A percentile compares a stretch with the other conserved stretches of the same genome.
These are phyloP conservation scores for Ambrosiella beaveri DNA, from an alignment of 2,329 filamentous ascomycete species.

Conservation along the genomic window DNA sequence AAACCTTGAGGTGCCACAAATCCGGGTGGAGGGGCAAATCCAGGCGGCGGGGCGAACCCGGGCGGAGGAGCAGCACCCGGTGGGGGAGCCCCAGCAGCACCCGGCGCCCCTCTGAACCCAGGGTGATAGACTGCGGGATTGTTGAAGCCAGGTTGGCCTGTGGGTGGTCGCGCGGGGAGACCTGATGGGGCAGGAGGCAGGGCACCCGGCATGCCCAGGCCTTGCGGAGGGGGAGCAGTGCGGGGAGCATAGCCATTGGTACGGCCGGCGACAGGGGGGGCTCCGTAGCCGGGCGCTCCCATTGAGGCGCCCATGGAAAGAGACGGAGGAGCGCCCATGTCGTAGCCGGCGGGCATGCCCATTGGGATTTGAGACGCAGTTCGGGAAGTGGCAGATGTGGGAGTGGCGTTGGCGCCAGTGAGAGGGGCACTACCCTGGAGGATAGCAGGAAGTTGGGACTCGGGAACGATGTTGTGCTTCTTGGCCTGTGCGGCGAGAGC, in stretches of 20 bases:
- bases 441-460: slow-evolving; percentile 57
- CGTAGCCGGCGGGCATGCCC: slow-evolving; percentile 19
- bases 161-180: slow-evolving; percentile 25
- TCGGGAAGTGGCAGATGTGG: slow-evolving; percentile 14
- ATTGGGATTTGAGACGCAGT: slow-evolving; percentile 19
- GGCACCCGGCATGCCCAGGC: slow-evolving; percentile 15
- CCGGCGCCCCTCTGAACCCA: slow-evolving; percentile 23
- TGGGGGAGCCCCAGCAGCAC: slow-evolving; percentile 17
- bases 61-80: slow-evolving; percentile 19
- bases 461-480: slow-evolving; percentile 79
- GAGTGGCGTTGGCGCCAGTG: slow-evolving; percentile 15
- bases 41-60: slow-evolving; percentile 15
- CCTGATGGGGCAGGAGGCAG: slow-evolving; percentile 33
- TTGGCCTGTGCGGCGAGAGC: slow-evolving; percentile 83
- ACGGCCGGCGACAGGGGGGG: neutral
- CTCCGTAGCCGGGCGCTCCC: neutral
- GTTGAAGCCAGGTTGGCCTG: slow-evolving; percentile 24
- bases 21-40: slow-evolving; percentile 25
- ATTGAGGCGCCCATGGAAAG: slow-evolving; percentile 20
- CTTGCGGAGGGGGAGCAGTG: slow-evolving; percentile 12
- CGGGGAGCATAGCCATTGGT: slow-evolving; percentile 1
- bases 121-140: slow-evolving; percentile 33
- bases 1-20: slow-evolving; percentile 29
- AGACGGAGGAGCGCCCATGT: neutral
- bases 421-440: slow-evolving; percentile 33